Base-by-base conservation (phyloP, 2,329 filamentous ascomycete genomes). In the Pseudofabraea citricarpa region DNA sequence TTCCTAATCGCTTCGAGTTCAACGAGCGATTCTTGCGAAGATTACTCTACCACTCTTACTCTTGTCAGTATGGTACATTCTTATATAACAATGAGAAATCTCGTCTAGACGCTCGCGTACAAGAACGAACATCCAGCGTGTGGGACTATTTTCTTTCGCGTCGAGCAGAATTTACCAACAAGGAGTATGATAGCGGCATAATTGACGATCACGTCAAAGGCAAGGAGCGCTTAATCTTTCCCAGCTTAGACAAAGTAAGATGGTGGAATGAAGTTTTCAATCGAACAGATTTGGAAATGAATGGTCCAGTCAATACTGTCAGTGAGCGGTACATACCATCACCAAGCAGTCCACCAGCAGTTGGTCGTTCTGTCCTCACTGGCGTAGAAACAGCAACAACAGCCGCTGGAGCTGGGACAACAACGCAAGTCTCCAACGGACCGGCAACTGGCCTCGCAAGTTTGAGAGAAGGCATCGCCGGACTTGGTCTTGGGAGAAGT, bases 21-120 rank as follows among this genome's bases (percentile, higher is more conserved):
- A 97, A 95, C 54, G 93, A 97, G 62, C 82, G 91, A 4, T 97
- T 98, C 64, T 70, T 98, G 6, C 79, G 89, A 20, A 81, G 93
- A 16, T 71, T 98, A 3, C 73, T 97, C 2, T 98, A 97, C 60
- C 93, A 98, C 62, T 76, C 95, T 2, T 91, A 97, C 61, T 91
- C 91, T 1, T 95, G 90, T 53, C 93, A 98, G 62, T 98, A 96
- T 51, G 93, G 93, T 36, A 96, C 91, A 0, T 98, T 98, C 62
- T 73, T 98, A 5, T 95, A 87, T 66, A 96, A 98, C 67, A 94
- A 81, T 44, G 93, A 98, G 63, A 93, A 90, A 58, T 87, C 95
- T 57, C 83, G 93, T 3, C 70, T 79, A 13, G 85, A 93, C 33
- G 76, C 79, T 18, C 74, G 72, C 21, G 81, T 87, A 1, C 70